Base-by-base conservation (phyloP, 257 asterid genomes). In the Cordia subcordata region DNA sequence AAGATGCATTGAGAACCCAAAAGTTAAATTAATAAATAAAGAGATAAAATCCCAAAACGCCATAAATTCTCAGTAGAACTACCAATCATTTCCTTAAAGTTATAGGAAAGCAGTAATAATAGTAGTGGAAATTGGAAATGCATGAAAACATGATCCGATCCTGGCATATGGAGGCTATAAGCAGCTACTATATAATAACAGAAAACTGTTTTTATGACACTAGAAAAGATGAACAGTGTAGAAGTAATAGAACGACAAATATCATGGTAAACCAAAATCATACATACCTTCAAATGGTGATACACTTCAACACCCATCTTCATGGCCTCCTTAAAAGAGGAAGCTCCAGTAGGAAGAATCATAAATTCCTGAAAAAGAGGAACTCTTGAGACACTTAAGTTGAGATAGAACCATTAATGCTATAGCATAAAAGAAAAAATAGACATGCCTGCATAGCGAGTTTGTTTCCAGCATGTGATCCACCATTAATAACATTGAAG, bases 221-320 rank as follows among this genome's bases (percentile, higher is more conserved):
- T 27, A 27, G 6, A 6, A 27, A 27, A 3, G 35, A 27, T 27
- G 54, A 60, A 27, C 0, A 35, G 5, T 22, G 18, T 49, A 17
- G 19, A 33, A 45, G 35, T n/a, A 27, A 27, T 6, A 27, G 35
- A 47, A 9, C 15, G 10, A 46, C 8, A 15, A 57, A 37, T 10
- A 44, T 12, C 18, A 6, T 9, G 5, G n/a, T 32, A 22, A 47
- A 19, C 13, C 51, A 10, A 11, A 9, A 50, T n/a, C 38, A 0
- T 5, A 27, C 76, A 62, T 71, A 84, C 98, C 96, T 92, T 92
- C 87, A 88, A 71, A 71, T 86, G 66, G 87, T 92, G 99, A 66
- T 88, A 92, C 18, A 88, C 96, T 88, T 92, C 99, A 14, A 87
- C 96, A 21, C 96, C 99, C 96, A 92, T 92, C 84, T 88, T 92